These are phyloP conservation scores for Kewa caespitosa DNA, from an alignment of 179 eudicot genomes.

Conservation along the genomic window DNA sequence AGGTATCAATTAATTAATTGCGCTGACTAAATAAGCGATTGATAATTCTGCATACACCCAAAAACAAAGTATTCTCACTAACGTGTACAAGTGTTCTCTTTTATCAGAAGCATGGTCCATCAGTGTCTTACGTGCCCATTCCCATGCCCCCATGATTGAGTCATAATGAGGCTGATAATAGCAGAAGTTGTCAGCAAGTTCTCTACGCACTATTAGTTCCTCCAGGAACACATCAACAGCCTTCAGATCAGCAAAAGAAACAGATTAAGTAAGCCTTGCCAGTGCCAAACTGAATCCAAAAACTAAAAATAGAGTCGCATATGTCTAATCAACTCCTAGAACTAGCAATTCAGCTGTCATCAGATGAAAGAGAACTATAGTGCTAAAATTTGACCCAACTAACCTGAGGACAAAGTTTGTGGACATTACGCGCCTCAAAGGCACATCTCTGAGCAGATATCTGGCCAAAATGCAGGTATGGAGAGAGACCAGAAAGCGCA, in stretches of 20 bases:
- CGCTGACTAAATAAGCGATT: background rate
- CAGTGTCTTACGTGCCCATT: constrained; percentile 91
- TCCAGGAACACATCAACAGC: constrained; percentile 89
- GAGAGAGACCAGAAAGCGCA: constrained; percentile 93
- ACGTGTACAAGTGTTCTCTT: constrained; percentile 88
- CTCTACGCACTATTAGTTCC: constrained; percentile 91
- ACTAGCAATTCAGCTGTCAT: background rate
- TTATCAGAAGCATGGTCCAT: constrained; percentile 89
- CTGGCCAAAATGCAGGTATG: constrained; percentile 95
- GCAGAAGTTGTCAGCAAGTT: constrained; percentile 94
- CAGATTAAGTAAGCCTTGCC: background rate
- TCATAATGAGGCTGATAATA: constrained; percentile 89
- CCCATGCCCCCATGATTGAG: constrained; percentile 93
- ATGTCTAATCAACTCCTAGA: no score
- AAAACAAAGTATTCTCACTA: constrained; percentile 27
- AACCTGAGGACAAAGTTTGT: constrained; percentile 72
- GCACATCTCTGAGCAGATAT: constrained; percentile 97
- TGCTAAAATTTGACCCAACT: constrained; percentile 12
- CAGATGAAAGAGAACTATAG: background rate
- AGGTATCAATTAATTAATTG: constrained; percentile 8
- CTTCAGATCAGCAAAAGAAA: constrained; percentile 39
- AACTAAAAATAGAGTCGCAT: background rate
- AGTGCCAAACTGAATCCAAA: background rate
- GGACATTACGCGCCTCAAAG: constrained; percentile 71
- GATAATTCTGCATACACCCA: constrained; percentile 5